Percentiles rank a stretch among this genome's conserved stretches.
Conservation (phyloP, 176 grass and related monocot species). For the Oryza coarctata region DNA sequence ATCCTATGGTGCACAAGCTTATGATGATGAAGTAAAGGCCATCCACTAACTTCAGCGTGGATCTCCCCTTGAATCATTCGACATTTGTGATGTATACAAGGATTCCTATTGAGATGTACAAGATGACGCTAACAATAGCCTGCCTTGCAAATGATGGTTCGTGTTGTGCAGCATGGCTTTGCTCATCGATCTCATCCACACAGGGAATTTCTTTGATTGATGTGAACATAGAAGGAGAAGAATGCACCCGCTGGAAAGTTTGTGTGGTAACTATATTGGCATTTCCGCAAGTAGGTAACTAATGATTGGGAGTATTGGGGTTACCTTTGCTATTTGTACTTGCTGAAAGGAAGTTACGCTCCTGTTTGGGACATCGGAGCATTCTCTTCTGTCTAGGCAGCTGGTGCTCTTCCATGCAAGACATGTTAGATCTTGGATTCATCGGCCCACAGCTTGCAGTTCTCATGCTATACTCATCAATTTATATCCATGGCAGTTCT, state of each 20-base stretch:
- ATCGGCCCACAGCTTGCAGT: slow-evolving; percentile 28
- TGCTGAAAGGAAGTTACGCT: slow-evolving; percentile 20
- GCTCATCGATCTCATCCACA: slow-evolving; percentile 33
- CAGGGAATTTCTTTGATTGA: slow-evolving; percentile 41
- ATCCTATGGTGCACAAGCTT: slow-evolving; percentile 77
- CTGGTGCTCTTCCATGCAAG: slow-evolving; percentile 41
- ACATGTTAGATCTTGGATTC: slow-evolving; percentile 32
- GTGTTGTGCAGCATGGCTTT: slow-evolving; percentile 38
- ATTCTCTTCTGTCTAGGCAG: slow-evolving; percentile 44
- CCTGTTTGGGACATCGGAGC: slow-evolving; percentile 42
- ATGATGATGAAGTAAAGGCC: slow-evolving; percentile 77
- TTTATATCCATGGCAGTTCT: slow-evolving; percentile 47
- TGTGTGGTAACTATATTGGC: slow-evolving; percentile 24
- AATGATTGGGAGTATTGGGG: slow-evolving; percentile 14
- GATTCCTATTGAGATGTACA: slow-evolving; percentile 68
- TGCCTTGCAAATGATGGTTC: slow-evolving; percentile 56
- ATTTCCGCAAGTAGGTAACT: slow-evolving; percentile 23
- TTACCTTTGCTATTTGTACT: slow-evolving; percentile 29
- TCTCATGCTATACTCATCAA: slow-evolving; percentile 1
- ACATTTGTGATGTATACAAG: slow-evolving; percentile 53
- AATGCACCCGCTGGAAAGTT: slow-evolving; percentile 40
- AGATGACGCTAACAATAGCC: slow-evolving; percentile 48
- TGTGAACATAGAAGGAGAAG: slow-evolving; percentile 67
- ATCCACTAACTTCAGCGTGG: slow-evolving; percentile 60
- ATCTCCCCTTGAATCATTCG: slow-evolving; percentile 64